phyloP scores from a whole-genome alignment of 495 filamentous ascomycete genomes.

The Elasticomyces elasticus region DNA sequence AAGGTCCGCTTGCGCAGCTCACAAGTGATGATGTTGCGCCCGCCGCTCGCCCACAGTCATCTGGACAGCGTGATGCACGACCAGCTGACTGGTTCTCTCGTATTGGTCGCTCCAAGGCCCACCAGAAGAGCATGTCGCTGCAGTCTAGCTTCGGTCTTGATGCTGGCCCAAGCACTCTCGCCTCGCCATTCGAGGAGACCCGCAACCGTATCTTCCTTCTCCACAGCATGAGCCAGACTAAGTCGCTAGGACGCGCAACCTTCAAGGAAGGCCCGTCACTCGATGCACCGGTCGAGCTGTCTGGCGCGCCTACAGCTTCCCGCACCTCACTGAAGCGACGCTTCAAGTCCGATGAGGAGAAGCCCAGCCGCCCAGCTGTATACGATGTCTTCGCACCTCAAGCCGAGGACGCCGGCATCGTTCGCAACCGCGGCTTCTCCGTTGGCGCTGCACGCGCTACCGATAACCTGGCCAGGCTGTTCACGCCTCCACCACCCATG shows the following conservation, averaged over 20 bases:
- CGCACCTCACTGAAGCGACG: constrained; percentile 45
- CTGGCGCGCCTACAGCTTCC: constrained; percentile 15
- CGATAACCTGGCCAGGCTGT: constrained; percentile 27
- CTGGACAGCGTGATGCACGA: constrained; percentile 10
- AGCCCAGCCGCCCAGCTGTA: constrained; percentile 39
- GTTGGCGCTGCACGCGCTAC: constrained; percentile 40
- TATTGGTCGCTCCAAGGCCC: constrained; percentile 26
- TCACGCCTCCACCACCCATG: constrained; percentile 7
- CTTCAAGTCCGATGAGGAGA: constrained; percentile 39
- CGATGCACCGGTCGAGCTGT: constrained; percentile 20
- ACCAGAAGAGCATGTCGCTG: constrained; percentile 36
- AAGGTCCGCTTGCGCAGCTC: constrained; percentile 58
- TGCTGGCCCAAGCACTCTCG: constrained; percentile 3
- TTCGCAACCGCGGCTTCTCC: constrained; percentile 51
- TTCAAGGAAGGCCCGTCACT: constrained; percentile 19
- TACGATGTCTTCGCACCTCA: constrained; percentile 39
- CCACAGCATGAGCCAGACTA: constrained; percentile 16
- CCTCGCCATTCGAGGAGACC: constrained; percentile 23
- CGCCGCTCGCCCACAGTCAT: constrained; percentile 10
- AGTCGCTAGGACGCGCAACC: constrained; percentile 14
- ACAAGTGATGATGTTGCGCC: constrained; percentile 31
- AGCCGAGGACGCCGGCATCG: constrained; percentile 33
- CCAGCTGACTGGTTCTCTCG: constrained; percentile 20
- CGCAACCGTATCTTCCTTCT: constrained; percentile 6
- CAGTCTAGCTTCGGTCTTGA: constrained; percentile 32